Evolutionary conservation across 1,284 basidiomycete genomes (phyloP), one percentile per base, ranked within the genome.

Genomic region (Mycosarcoma mackinlayi): DNA sequence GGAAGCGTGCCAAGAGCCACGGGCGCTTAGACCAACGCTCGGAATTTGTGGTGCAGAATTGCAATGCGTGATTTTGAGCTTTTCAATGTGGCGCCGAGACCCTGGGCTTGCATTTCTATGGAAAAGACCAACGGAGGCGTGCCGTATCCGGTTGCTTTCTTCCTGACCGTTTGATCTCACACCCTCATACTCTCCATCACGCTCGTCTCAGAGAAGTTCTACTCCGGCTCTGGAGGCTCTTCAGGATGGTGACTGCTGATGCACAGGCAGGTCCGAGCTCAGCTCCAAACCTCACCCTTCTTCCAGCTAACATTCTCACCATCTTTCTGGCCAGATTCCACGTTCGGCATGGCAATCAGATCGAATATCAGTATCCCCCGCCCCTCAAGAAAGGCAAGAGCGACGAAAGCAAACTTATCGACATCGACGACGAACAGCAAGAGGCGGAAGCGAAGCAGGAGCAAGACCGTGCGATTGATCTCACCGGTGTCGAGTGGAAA

Each of bases 311-410:
- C 40, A 60, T 70, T n/a, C 44, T 69, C 16, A 54, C 63, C 30
- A 57, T 77, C 63, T 77, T 75, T 39, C 57, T 73, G 5, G 73
- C 73, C 4, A 56, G 53, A 19, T 77, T 77, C 19, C 73, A 77
- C 46, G 61, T 69, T 14, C 63, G 75, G 27, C 51, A 60, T 18
- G 75, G 75, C 28, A 77, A 77, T 33, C 65, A 73, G 59, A 69
- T 77, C 51, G 62, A 64, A 14, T 74, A 56, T 25, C 63, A 70
- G 24, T 61, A 67, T 39, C 73, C 70, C 7, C 58, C 69, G 0
- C 27, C 59, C 2, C 41, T 58, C 6, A 19, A 31, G 5, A 4
- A 13, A 3, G 14, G 18, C 21, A 30, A n/a, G 0, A 41, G 25
- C 28, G 33, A 34, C 16, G 54, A 49, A 11, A 41, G 3, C 19